Evolutionary conservation across 371 early-diverging fungal species (phyloP).

Genomic region (Coemansia sp.): DNA sequence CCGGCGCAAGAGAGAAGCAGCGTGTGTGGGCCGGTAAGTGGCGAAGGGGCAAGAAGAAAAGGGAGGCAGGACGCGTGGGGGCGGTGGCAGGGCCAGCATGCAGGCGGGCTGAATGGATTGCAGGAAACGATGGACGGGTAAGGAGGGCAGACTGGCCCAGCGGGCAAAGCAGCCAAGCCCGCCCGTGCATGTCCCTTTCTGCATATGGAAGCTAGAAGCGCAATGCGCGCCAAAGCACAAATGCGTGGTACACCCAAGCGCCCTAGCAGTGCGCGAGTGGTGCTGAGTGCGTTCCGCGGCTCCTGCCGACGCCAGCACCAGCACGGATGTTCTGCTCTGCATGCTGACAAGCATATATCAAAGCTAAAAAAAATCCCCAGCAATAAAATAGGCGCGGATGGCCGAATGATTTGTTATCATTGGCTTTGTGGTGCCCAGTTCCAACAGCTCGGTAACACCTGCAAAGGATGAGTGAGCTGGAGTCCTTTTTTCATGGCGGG

Average conservation of each 20-base stretch:
- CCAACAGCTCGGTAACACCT: conserved; percentile 5
- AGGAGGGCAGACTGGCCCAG: neutral
- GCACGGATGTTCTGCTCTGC: too few relatives aligned
- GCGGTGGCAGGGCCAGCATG: neutral
- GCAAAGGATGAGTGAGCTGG: neutral
- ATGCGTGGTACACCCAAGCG: too few relatives aligned
- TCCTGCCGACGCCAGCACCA: too few relatives aligned
- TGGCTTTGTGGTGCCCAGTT: neutral
- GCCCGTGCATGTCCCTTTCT: neutral
- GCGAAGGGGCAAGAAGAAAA: conserved; percentile 1
- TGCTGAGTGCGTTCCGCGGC: too few relatives aligned
- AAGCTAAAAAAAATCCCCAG: neutral
- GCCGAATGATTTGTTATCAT: neutral
- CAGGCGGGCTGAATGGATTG: neutral
- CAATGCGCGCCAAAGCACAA: too few relatives aligned
- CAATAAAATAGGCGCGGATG: neutral
- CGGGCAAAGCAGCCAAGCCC: neutral
- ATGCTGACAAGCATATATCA: too few relatives aligned
- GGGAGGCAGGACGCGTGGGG: neutral
- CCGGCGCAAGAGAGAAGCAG: too few relatives aligned
- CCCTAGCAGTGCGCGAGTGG: too few relatives aligned
- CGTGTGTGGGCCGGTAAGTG: neutral
- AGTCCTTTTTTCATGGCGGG: neutral
- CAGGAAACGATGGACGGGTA: conserved; percentile 6
- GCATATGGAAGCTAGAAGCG: neutral